Conservation (phyloP, 2,329 filamentous ascomycete genomes). For the Nemania sp. region DNA sequence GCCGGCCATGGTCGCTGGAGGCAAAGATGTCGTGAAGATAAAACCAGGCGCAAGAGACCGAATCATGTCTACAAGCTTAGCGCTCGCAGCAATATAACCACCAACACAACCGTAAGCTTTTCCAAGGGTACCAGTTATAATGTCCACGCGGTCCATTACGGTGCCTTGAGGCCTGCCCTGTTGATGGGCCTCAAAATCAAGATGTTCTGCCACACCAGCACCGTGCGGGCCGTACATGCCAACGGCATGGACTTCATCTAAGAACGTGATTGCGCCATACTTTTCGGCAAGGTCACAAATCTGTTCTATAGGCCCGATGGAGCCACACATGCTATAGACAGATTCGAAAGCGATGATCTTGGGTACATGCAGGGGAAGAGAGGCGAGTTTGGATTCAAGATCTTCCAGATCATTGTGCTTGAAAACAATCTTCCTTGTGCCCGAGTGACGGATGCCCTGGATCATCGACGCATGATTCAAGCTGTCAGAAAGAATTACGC, state of each 20-base stretch:
- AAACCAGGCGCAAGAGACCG: slow-evolving; percentile 95
- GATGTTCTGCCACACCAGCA: slow-evolving; percentile 94
- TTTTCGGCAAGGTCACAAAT: slow-evolving; percentile 97
- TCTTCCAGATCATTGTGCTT: slow-evolving; percentile 97
- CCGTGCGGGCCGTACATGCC: slow-evolving; percentile 98
- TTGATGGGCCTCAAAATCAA: slow-evolving; percentile 87
- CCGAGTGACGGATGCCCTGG: slow-evolving; percentile 95
- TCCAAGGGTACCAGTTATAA: slow-evolving; percentile 94
- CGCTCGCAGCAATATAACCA: slow-evolving; percentile 92
- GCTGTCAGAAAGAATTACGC: slow-evolving; percentile 96
- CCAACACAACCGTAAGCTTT: slow-evolving; percentile 98
- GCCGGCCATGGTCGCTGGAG: slow-evolving; percentile 95
- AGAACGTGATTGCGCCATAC: slow-evolving; percentile 95
- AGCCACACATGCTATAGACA: slow-evolving; percentile 99
- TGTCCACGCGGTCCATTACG: slow-evolving; percentile 93
- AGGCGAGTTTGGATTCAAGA: slow-evolving; percentile 87
- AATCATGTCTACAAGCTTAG: slow-evolving; percentile 86
- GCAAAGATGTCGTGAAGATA: slow-evolving; percentile 97
- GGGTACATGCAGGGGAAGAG: slow-evolving; percentile 79
- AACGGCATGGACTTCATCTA: slow-evolving; percentile 98
- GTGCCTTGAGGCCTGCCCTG: slow-evolving; percentile 76
- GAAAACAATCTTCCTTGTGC: slow-evolving; percentile 96
- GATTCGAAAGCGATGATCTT: slow-evolving; percentile 99
- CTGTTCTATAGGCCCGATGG: slow-evolving; percentile 90
- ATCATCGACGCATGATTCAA: slow-evolving; percentile 99